These are phyloP conservation scores for Ophiostoma ips DNA, from an alignment of 2,329 filamentous ascomycete species.

Conservation along the genomic window DNA sequence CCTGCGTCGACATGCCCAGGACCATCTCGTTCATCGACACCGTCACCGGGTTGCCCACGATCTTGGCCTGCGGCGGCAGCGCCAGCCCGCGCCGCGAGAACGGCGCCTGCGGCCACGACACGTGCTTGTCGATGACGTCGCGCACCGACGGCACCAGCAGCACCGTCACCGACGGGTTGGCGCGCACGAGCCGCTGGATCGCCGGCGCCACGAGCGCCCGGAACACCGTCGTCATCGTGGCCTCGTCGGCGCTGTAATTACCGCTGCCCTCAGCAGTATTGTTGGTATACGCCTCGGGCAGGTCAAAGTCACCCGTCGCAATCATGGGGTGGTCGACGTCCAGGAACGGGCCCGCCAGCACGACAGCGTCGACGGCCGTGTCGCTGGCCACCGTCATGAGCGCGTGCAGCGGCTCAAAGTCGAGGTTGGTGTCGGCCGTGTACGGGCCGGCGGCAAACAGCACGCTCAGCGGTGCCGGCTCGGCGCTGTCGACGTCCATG, in stretches of 20 bases:
- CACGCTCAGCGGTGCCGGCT: conserved; percentile 56
- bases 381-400: conserved; percentile 67
- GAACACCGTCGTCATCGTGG: conserved; percentile 73
- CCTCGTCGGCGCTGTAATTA: conserved; percentile 57
- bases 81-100: conserved; percentile 60
- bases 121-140: conserved; percentile 67
- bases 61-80: conserved; percentile 59
- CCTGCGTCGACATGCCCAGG: conserved; percentile 69
- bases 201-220: conserved; percentile 62
- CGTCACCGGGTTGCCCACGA: conserved; percentile 85
- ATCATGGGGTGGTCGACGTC: conserved; percentile 84
- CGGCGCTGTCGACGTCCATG: conserved; percentile 25
- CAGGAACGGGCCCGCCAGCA: conserved; percentile 78
- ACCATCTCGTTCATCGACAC: conserved; percentile 78
- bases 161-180: conserved; percentile 66
- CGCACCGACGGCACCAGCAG: conserved; percentile 73
- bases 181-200: conserved; percentile 53
- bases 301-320: conserved; percentile 64
- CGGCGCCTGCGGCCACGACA: conserved; percentile 61
- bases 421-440: conserved; percentile 81
- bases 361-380: conserved; percentile 60
- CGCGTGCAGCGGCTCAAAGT: conserved; percentile 74
- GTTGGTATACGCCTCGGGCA: conserved; percentile 33
- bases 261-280: too few relatives aligned
- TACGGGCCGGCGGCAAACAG: conserved; percentile 78